Evolutionary conservation across 768 basidiomycete genomes (phyloP).

Genomic region (Suillus bovinus): DNA sequence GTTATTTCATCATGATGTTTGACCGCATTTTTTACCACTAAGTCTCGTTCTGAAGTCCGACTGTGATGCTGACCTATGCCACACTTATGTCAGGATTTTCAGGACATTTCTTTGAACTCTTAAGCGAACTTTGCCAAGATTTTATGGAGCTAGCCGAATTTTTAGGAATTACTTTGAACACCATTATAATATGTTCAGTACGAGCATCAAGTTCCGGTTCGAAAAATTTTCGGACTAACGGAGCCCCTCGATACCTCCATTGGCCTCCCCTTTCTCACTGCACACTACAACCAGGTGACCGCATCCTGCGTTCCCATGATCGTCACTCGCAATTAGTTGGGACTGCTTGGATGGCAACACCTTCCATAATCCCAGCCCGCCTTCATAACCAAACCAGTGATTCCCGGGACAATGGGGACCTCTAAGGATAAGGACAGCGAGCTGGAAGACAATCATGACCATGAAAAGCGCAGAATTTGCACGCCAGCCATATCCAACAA

Average conservation of each 20-base stretch:
- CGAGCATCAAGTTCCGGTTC: background rate
- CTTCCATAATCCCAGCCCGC: slow-evolving; percentile 36
- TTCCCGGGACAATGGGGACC: slow-evolving; percentile 37
- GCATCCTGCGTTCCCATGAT: background rate
- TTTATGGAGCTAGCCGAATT: no score
- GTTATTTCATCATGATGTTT: no score
- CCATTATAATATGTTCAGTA: background rate
- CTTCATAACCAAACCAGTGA: slow-evolving; percentile 63
- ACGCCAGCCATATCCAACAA: slow-evolving; percentile 40
- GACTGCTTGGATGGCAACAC: background rate
- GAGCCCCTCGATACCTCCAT: background rate
- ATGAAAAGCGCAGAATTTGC: slow-evolving; percentile 34
- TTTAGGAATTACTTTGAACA: no score
- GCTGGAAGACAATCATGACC: slow-evolving; percentile 34
- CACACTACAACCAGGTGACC: no score
- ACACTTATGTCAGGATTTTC: no score
- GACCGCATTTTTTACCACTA: no score
- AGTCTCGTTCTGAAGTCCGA: no score
- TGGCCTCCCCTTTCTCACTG: background rate
- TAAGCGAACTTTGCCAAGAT: no score
- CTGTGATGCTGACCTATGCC: no score
- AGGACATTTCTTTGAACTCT: no score
- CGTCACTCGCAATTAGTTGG: background rate
- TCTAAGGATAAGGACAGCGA: slow-evolving; percentile 36
- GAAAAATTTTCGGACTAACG: background rate